phyloP scores from a whole-genome alignment of 2,329 filamentous ascomycete species.

The Diaporthe australafricana region DNA sequence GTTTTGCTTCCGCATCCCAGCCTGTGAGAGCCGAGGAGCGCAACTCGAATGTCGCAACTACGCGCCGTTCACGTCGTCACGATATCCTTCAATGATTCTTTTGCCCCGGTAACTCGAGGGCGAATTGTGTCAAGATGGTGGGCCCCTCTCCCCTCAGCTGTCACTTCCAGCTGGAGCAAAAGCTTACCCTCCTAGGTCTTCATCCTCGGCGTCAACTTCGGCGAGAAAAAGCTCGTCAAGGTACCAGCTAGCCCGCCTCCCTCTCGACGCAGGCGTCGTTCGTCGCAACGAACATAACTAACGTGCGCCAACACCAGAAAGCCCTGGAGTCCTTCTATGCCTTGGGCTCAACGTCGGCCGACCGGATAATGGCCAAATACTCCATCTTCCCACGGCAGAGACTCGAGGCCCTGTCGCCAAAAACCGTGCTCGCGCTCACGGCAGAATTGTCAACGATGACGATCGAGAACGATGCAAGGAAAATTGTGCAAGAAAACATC shows the following conservation, averaged over 20 bases:
- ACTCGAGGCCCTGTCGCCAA: slow-evolving; percentile 78
- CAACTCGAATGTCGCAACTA: neutral
- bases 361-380: slow-evolving; percentile 86
- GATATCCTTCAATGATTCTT: slow-evolving; percentile 32
- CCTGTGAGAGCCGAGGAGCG: neutral
- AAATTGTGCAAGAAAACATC: slow-evolving; percentile 87
- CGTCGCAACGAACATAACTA: slow-evolving; percentile 33
- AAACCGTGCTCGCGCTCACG: slow-evolving; percentile 84
- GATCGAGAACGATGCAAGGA: slow-evolving; percentile 88
- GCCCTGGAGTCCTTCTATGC: slow-evolving; percentile 89
- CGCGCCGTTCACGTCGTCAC: neutral
- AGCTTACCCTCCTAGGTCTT: slow-evolving; percentile 70
- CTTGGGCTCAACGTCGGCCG: slow-evolving; percentile 76
- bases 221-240: slow-evolving; percentile 84
- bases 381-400: slow-evolving; percentile 87
- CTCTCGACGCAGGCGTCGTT: slow-evolving; percentile 23
- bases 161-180: neutral
- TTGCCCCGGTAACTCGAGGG: slow-evolving; percentile 37
- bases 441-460: slow-evolving; percentile 91
- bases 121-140: slow-evolving; percentile 44
- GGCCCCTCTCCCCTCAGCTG: neutral
- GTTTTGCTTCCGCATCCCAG: neutral
- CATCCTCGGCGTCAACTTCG: slow-evolving; percentile 88
- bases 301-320: slow-evolving; percentile 58
- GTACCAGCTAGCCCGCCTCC: slow-evolving; percentile 58